phyloP scores from a whole-genome alignment of 2,329 filamentous ascomycete genomes.

The Penicillium sp. region DNA sequence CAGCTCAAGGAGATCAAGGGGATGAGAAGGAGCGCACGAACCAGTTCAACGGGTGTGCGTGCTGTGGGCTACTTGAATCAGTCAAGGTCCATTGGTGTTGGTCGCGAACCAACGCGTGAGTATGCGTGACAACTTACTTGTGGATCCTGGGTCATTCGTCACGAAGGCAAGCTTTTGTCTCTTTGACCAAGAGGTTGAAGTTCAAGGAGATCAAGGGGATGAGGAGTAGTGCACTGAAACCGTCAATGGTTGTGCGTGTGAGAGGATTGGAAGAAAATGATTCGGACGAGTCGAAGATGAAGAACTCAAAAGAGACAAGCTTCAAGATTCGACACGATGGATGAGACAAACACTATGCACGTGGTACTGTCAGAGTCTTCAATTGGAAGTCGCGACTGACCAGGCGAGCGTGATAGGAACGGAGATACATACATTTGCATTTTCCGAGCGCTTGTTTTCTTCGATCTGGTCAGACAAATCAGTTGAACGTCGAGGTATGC shows the following conservation, averaged over 20 bases:
- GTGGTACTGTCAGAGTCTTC: background rate
- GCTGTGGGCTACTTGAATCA: too few species aligned
- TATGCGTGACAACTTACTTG: too few species aligned
- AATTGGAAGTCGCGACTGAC: background rate
- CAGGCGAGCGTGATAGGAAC: background rate
- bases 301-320: background rate
- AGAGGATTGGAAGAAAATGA: background rate
- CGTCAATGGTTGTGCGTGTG: background rate
- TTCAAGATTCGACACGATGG: background rate
- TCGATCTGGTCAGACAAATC: background rate
- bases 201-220: too few species aligned
- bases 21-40: too few species aligned
- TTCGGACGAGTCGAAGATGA: background rate
- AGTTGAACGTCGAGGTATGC: background rate
- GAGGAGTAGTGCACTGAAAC: too few species aligned
- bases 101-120: too few species aligned
- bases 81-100: too few species aligned
- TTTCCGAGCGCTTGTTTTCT: background rate
- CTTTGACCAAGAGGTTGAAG: too few species aligned
- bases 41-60: background rate
- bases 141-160: too few species aligned
- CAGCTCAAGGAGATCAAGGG: too few species aligned
- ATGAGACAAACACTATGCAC: background rate
- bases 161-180: too few species aligned
- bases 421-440: background rate